Evolutionary conservation across 2,329 filamentous ascomycete genomes (phyloP), one percentile per base, ranked within the genome.

Genomic region (Penicillium polonicum): DNA sequence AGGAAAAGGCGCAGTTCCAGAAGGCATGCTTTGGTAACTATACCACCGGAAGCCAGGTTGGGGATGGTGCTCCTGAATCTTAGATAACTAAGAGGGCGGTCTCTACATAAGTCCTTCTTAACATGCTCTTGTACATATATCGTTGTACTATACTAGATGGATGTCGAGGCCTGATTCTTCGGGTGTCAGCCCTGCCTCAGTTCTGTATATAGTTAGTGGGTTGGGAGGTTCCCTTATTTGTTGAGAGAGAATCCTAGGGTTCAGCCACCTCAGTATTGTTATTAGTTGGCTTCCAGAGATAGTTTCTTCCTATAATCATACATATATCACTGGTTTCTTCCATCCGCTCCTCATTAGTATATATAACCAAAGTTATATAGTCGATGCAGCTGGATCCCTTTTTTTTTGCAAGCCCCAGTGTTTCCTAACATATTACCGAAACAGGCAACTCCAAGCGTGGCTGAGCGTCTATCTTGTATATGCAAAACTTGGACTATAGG

Each of bases 1-100:
- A 70, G 44, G 48, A 67, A 48, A 57, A 66, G 36, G 71, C 71
- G 0, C 53, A 59, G 57, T 73, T 70, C 48, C 68, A 72, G 29
- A 45, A 65, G 51, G 68, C 70, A 2, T 74, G 70, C 45, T 72
- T 70, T 49, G 69, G 68, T 10, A 65, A 68, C 3, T 69, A 69
- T 52, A 59, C 62, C 1, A 59, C 59, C 3, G 60, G 61, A 4
- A 55, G 51, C 5, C 70, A 72, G 55, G 70, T 73, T 49, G 65
- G 61, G 8, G 59, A 66, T 54, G 59, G 65, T 35, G 62, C 55
- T 29, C 64, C 64, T n/a, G 51, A 46, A n/a, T 53, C 51, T 46
- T 48, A 36, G 17, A 36, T 25, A 19, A 27, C 15, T 36, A 17
- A 48, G 21, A 49, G 9, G 31, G 9, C 5, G 15, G 6, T 35